Conservation (phyloP, 2,329 filamentous ascomycete species). For the Fusarium nurragi region DNA sequence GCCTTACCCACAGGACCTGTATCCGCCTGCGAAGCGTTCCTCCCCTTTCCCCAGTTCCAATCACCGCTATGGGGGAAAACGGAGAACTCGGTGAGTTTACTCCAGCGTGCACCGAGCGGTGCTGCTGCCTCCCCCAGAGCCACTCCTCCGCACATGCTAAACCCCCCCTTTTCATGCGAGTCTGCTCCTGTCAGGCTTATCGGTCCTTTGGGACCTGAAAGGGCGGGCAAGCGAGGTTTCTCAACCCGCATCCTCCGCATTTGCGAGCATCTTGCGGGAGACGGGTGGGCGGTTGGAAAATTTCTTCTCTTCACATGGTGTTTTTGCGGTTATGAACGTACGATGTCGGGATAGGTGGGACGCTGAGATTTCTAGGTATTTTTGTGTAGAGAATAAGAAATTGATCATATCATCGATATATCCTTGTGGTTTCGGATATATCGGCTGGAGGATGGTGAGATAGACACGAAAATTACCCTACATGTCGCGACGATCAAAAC, state of each 20-base stretch:
- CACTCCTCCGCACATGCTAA: slow-evolving; percentile 21
- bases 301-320: slow-evolving; percentile 14
- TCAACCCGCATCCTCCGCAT: slow-evolving; percentile 32
- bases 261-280: slow-evolving; percentile 8
- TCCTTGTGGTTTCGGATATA: neutral
- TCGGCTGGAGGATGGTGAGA: rapidly evolving
- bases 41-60: slow-evolving; percentile 19
- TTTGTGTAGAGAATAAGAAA: neutral
- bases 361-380: neutral
- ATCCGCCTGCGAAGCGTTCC: neutral
- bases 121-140: slow-evolving; percentile 25
- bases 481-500: neutral
- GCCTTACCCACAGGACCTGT: slow-evolving; percentile 15
- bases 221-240: slow-evolving; percentile 23
- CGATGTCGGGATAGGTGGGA: neutral
- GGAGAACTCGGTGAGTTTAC: slow-evolving; percentile 6
- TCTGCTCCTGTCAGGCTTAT: slow-evolving; percentile 20
- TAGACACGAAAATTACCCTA: slow-evolving; percentile 1
- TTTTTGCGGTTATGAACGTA: slow-evolving; percentile 2
- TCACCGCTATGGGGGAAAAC: slow-evolving; percentile 2
- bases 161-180: slow-evolving; percentile 1
- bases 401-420: neutral
- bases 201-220: slow-evolving; percentile 23
- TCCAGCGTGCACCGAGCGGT: slow-evolving; percentile 8
- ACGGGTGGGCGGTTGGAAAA: slow-evolving; percentile 1